Evolutionary conservation across 345 rosid genomes (phyloP).

Genomic region (Corymbia maculata): DNA sequence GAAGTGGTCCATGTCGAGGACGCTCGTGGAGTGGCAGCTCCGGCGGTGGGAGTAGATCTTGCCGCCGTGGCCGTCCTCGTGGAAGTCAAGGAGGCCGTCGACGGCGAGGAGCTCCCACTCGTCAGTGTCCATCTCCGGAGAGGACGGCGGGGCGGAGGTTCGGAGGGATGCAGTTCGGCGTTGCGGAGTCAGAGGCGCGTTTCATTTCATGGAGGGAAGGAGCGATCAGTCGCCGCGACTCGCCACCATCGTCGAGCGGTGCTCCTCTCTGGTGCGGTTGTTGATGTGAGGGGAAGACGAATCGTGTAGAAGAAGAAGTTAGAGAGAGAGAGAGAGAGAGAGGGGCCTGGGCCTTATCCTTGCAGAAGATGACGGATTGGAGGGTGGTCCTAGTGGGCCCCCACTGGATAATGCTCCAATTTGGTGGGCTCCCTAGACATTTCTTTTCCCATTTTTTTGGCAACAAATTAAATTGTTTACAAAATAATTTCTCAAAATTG

Average conservation of each 20-base stretch:
- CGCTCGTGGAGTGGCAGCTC: slow-evolving; percentile 10
- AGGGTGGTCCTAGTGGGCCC: slow-evolving; percentile 1
- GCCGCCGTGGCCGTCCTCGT: slow-evolving; percentile 22
- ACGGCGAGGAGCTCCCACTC: slow-evolving; percentile 83
- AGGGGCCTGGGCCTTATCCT: slow-evolving; percentile 13
- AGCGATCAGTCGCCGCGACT: not conserved
- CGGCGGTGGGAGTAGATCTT: slow-evolving; percentile 13
- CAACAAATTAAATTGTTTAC: no score
- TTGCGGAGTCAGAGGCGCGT: not conserved
- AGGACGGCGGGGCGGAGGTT: not conserved
- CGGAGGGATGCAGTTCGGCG: not conserved
- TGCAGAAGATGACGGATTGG: slow-evolving; percentile 3
- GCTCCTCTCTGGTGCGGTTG: not conserved
- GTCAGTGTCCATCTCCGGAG: slow-evolving; percentile 48
- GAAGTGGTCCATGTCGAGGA: slow-evolving; percentile 48
- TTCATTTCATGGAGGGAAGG: not conserved
- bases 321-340: not conserved
- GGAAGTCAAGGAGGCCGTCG: slow-evolving; percentile 33
- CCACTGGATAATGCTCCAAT: not conserved
- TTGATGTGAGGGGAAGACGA: not conserved
- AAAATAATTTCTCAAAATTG: no score
- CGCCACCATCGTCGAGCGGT: not conserved
- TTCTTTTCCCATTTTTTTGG: not conserved
- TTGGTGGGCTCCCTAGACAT: not conserved
- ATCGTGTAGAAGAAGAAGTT: not conserved